Base-by-base conservation (phyloP, 2,329 filamentous ascomycete species). In the Ascochyta viciae-villosae region DNA sequence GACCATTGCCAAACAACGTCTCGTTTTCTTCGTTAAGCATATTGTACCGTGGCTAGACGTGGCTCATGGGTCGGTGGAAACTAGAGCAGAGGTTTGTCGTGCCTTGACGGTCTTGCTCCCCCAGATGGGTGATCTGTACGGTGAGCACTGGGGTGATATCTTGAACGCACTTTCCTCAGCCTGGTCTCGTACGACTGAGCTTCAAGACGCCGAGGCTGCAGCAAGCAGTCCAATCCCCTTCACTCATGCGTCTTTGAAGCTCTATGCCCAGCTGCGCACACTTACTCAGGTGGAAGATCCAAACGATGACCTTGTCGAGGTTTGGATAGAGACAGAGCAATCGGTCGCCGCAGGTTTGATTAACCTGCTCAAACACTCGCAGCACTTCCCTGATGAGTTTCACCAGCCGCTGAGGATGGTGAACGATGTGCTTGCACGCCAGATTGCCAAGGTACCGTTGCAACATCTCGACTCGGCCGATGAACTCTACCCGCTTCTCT, bases 291-390 rank as follows among this genome's bases (percentile, higher is more conserved):
- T 69, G 8, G 81, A 86, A 16, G 89, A 93, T 16, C 83, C 88
- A 2, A 97, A 96, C 60, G 94, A 98, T 60, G 94, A 98, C 71
- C 82, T 97, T 0, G 78, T 87, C 13, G 93, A 97, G 67, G 86
- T 87, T 0, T 83, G 94, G 68, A 83, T 83, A 48, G 83, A 87
- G 12, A 82, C 83, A 9, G 80, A 84, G n/a, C 75, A 82, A 16
- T 73, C 76, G 0, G 83, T 89, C 34, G 84, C 85, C 1, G 72
- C 78, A 4, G 85, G 83, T 0, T 70, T 95, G 3, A 75, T 93
- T 15, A 78, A 82, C 8, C 78, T 93, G 0, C 83, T 96, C 19
- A 86, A 86, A 57, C 72, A 77, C 40, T 72, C 83, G 13, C 77
- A 79, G 38, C 77, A 81, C 52, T 76, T 81, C 35, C 76, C 80